Percentiles rank a stretch among this genome's conserved stretches.
Conservation (phyloP, 1,139 yeast genomes). For the Suhomyces yuchorum region DNA sequence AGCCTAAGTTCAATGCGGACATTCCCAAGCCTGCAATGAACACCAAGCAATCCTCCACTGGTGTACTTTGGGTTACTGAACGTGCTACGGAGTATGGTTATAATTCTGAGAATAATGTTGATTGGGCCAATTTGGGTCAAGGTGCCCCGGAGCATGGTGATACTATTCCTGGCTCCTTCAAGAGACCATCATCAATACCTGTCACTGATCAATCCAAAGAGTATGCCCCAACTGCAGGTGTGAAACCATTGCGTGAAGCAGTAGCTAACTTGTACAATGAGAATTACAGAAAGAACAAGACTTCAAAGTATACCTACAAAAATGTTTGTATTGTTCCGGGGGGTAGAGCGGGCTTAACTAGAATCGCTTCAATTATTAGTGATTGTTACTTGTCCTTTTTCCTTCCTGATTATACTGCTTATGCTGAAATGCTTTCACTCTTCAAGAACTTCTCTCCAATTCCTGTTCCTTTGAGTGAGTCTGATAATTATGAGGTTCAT, state of each 20-base stretch:
- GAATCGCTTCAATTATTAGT: slow-evolving; percentile 65
- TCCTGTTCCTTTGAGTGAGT: slow-evolving; percentile 64
- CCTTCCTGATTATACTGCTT: slow-evolving; percentile 70
- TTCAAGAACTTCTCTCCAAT: slow-evolving; percentile 70
- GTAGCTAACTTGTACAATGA: slow-evolving; percentile 64
- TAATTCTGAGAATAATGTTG: slow-evolving; percentile 46
- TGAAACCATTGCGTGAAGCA: slow-evolving; percentile 58
- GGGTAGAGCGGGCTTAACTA: slow-evolving; percentile 67
- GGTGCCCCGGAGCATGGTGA: slow-evolving; percentile 75
- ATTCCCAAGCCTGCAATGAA: slow-evolving; percentile 64
- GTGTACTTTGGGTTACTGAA: slow-evolving; percentile 72
- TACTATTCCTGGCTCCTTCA: slow-evolving; percentile 60
- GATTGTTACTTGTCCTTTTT: slow-evolving; percentile 66
- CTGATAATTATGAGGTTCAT: slow-evolving; percentile 62
- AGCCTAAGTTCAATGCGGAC: slow-evolving; percentile 46
- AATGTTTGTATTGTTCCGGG: slow-evolving; percentile 73
- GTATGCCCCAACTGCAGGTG: slow-evolving; percentile 68
- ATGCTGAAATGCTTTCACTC: slow-evolving; percentile 69
- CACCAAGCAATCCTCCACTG: slow-evolving; percentile 64
- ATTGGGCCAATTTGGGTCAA: slow-evolving; percentile 70
- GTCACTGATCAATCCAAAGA: slow-evolving; percentile 58
- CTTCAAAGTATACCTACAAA: slow-evolving; percentile 61
- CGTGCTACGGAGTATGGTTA: slow-evolving; percentile 65
- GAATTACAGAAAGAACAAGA: slow-evolving; percentile 52
- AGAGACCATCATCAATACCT: slow-evolving; percentile 55